Evolutionary conservation across 1,139 yeast genomes (phyloP), one percentile per base, ranked within the genome.

Genomic region (Blastobotrys indianensis): DNA sequence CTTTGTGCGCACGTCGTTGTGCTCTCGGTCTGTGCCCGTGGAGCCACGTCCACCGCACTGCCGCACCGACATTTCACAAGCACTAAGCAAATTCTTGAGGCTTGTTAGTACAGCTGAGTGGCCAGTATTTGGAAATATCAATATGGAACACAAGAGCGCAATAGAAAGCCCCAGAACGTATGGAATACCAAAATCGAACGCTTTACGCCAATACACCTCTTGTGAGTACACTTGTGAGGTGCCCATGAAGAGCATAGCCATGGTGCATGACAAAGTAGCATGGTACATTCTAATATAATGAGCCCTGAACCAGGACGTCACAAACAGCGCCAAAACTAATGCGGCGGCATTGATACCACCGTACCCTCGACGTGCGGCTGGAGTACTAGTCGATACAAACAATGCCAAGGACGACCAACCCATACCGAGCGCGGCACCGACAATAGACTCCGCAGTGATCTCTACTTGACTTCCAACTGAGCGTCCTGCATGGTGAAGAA

Each of bases 381-480:
- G 55, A 1, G 75, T 69, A 1, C 70, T 64, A 0, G 67, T 64
- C 2, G 76, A 68, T 1, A 73, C 56, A 45, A 62, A 72, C 54
- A 74, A 56, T 1, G 75, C 72, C 31, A 74, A 50, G 0, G 74
- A 59, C 1, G 73, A 64, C 73, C 76, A 72, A 0, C 72, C 77
- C 30, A 72, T 50, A 1, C 74, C 78, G 5, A 77, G 61, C n/a
- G 74, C 71, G 32, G 72, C 68, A 3, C 79, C 78, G 7, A 70
- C 3, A 1, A 71, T 56, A 0, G 77, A 66, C 28, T 63, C 62
- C 1, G 68, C 4, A 0, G 75, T 65, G 44, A 74, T 68, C 51
- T 75, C 78, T 44, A 76, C 45, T 51, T 75, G 79, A 1, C 73
- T 66, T n/a, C 79, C 78, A 4, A 71, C 48, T 2, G 69, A 62